A percentile compares a stretch with the other conserved stretches of the same genome.
Evolutionary conservation across 257 asterid species (phyloP).

Genomic region (Jacaranda copaia): DNA sequence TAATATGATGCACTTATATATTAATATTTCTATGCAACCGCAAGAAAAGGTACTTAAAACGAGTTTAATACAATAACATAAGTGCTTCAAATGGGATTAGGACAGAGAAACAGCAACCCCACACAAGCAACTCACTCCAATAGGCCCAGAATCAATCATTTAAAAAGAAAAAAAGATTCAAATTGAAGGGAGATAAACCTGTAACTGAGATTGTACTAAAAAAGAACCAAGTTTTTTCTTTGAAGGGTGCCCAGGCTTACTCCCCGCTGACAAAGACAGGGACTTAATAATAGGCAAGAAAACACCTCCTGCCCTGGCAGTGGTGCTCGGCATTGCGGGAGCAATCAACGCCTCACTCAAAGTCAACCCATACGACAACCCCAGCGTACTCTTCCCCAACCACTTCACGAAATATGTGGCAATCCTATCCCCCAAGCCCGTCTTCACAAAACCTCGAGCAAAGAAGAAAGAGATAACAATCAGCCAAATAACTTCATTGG

Average conservation of each 20-base stretch:
- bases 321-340: conserved; percentile 96
- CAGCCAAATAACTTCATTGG: conserved; percentile 84
- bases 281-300: conserved; percentile 89
- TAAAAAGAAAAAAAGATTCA: background rate
- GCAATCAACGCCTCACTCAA: conserved; percentile 92
- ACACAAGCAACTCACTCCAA: background rate
- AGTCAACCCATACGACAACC: conserved; percentile 84
- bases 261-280: conserved; percentile 76
- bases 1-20: background rate
- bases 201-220: conserved; percentile 81
- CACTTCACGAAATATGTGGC: conserved; percentile 88
- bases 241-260: conserved; percentile 71
- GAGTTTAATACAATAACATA: background rate
- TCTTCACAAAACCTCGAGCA: conserved; percentile 90
- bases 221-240: conserved; percentile 78
- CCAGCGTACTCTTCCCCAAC: conserved; percentile 88
- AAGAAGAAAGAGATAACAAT: conserved; percentile 93
- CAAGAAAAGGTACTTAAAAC: background rate
- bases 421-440: conserved; percentile 85
- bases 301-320: conserved; percentile 93
- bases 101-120: background rate
- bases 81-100: background rate
- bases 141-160: background rate
- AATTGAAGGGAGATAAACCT: conserved; percentile 49
- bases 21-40: background rate